A percentile compares a stretch with the other conserved stretches of the same genome.
phyloP scores from a whole-genome alignment of 768 basidiomycete species.

The Kwoniella newhampshirensis region DNA sequence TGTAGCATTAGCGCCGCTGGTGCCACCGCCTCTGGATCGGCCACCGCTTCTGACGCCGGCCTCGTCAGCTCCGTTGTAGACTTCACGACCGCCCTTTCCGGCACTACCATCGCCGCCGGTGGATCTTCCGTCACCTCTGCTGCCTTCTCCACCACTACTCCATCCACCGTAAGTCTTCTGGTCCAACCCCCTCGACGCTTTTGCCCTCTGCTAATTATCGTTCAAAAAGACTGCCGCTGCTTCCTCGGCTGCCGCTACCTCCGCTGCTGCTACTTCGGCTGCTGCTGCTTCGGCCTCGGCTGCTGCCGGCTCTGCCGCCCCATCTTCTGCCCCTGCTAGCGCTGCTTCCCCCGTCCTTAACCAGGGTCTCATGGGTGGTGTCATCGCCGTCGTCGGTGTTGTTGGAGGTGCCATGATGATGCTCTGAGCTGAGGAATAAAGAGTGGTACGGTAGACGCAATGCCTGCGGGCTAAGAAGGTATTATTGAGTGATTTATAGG shows the following conservation, averaged over 20 bases:
- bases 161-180: not conserved
- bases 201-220: not conserved
- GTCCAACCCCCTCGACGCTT: not conserved
- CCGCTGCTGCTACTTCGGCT: slow-evolving; percentile 6
- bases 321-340: slow-evolving; percentile 1
- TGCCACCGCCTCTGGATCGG: slow-evolving; percentile 3
- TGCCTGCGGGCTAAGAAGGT: too few relatives aligned
- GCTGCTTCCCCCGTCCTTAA: slow-evolving; percentile 3
- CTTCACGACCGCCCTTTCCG: slow-evolving; percentile 7
- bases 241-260: slow-evolving; percentile 4
- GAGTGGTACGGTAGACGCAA: too few relatives aligned
- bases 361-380: slow-evolving; percentile 7
- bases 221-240: slow-evolving; percentile 1
- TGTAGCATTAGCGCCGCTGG: not conserved
- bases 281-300: slow-evolving; percentile 1
- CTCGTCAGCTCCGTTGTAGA: not conserved
- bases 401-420: slow-evolving; percentile 5
- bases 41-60: slow-evolving; percentile 3
- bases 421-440: too few relatives aligned
- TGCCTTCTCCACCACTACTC: not conserved
- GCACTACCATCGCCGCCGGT: slow-evolving; percentile 12
- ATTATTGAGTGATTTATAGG: too few relatives aligned
- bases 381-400: slow-evolving; percentile 13
- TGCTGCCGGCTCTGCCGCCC: slow-evolving; percentile 4
- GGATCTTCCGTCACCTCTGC: not conserved